phyloP scores from a whole-genome alignment of 2,329 filamentous ascomycete genomes.

The Curvularia lunata region DNA sequence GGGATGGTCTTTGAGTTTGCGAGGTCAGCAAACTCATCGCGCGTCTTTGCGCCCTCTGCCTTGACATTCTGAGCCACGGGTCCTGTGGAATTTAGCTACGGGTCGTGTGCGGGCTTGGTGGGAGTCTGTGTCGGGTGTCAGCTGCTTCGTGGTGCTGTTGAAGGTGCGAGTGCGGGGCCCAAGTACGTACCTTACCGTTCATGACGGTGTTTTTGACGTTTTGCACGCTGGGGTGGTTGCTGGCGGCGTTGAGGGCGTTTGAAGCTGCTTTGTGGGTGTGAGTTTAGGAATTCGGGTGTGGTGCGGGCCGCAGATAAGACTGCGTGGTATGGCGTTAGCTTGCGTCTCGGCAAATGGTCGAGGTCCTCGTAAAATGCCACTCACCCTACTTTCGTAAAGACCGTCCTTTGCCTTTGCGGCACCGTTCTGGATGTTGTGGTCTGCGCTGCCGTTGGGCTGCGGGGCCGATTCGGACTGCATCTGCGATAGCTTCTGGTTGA shows the following conservation, averaged over 20 bases:
- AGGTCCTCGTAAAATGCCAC: conserved; percentile 36
- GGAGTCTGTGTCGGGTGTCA: conserved; percentile 39
- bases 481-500: conserved; percentile 26
- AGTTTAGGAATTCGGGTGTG: conserved; percentile 36
- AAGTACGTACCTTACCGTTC: conserved; percentile 52
- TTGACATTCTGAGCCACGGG: conserved; percentile 64
- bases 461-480: conserved; percentile 24
- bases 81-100: conserved; percentile 49
- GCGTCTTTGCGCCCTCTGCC: conserved; percentile 62
- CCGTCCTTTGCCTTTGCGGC: conserved; percentile 46
- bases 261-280: conserved; percentile 54
- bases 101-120: conserved; percentile 22
- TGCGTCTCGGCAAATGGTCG: conserved; percentile 43
- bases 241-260: conserved; percentile 55
- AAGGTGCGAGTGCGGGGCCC: conserved; percentile 7
- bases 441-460: conserved; percentile 31
- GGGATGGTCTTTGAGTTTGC: conserved; percentile 61
- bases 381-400: conserved; percentile 54
- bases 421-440: conserved; percentile 28
- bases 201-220: conserved; percentile 51
- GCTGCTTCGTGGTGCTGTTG: conserved; percentile 29
- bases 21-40: conserved; percentile 64
- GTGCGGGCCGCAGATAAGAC: conserved; percentile 48
- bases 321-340: conserved; percentile 46
- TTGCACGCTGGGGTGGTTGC: conserved; percentile 59